Conservation (phyloP, 2,329 filamentous ascomycete species). For the Penicillium sp. region DNA sequence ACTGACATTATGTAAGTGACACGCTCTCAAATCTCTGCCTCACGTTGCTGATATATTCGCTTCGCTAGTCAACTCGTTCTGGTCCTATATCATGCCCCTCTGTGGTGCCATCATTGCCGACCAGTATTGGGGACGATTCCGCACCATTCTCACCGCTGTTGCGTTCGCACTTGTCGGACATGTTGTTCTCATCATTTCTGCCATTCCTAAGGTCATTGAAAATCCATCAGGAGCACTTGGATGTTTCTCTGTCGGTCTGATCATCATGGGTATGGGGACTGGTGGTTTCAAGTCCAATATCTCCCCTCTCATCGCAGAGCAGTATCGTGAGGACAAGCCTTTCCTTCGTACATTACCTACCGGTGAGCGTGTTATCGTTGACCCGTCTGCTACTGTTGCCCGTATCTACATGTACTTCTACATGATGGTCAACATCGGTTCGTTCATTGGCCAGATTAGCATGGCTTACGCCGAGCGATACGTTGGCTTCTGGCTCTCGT, state of each 20-base stretch:
- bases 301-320: constrained; percentile 68
- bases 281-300: constrained; percentile 83
- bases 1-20: constrained; percentile 46
- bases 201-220: constrained; percentile 63
- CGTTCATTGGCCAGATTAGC: constrained; percentile 59
- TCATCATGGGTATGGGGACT: constrained; percentile 72
- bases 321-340: constrained; percentile 61
- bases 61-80: constrained; percentile 57
- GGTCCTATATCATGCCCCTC: constrained; percentile 61
- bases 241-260: constrained; percentile 62
- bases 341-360: constrained; percentile 55
- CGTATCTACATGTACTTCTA: constrained; percentile 72
- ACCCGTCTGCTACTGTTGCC: constrained; percentile 66
- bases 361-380: constrained; percentile 68
- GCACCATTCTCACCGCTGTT: constrained; percentile 67
- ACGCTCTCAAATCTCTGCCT: no score
- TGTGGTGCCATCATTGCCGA: constrained; percentile 63
- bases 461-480: constrained; percentile 77
- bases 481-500: constrained; percentile 73
- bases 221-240: constrained; percentile 59
- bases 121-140: constrained; percentile 67
- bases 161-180: constrained; percentile 65
- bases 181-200: constrained; percentile 63
- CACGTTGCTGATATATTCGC: background rate
- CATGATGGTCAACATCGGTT: constrained; percentile 67